Percentiles rank a stretch among this genome's conserved stretches.
phyloP scores from a whole-genome alignment of 2,329 filamentous ascomycete species.

The Xylariaceae sp. region DNA sequence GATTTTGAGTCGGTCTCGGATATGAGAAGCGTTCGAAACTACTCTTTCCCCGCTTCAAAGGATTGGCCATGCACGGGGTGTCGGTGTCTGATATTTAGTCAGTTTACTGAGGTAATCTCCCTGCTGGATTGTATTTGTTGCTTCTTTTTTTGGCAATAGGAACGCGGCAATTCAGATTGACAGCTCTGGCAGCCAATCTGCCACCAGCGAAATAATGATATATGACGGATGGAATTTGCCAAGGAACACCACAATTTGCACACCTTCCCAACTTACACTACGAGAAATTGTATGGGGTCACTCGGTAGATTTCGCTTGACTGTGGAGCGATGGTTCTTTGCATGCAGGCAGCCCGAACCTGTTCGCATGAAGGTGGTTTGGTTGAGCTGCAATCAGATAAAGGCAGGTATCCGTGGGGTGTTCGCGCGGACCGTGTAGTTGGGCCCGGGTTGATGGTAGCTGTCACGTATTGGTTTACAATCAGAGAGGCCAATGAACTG shows the following conservation, averaged over 20 bases:
- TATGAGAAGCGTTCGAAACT: constrained; percentile 29
- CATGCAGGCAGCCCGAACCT: constrained; percentile 45
- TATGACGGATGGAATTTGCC: constrained; percentile 15
- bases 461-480: constrained; percentile 17
- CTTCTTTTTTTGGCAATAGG: neutral
- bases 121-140: neutral
- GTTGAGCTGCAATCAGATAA: constrained; percentile 34
- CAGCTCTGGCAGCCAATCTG: neutral
- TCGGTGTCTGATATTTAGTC: constrained; percentile 9
- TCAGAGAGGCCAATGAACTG: constrained; percentile 24
- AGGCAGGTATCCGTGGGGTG: constrained; percentile 34
- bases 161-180: neutral
- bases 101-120: constrained; percentile 7
- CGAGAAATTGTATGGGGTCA: constrained; percentile 5
- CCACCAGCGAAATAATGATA: constrained; percentile 10
- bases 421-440: constrained; percentile 29
- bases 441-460: constrained; percentile 28
- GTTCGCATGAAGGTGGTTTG: constrained; percentile 40
- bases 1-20: constrained; percentile 35
- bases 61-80: constrained; percentile 5
- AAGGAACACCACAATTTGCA: constrained; percentile 5
- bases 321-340: constrained; percentile 35
- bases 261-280: constrained; percentile 16
- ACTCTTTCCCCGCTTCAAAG: constrained; percentile 22
- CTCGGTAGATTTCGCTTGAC: constrained; percentile 19